Evolutionary conservation across 164 flowering plant species (phyloP), one percentile per base, ranked within the genome.

Genomic region (Berberis vulgaris): DNA sequence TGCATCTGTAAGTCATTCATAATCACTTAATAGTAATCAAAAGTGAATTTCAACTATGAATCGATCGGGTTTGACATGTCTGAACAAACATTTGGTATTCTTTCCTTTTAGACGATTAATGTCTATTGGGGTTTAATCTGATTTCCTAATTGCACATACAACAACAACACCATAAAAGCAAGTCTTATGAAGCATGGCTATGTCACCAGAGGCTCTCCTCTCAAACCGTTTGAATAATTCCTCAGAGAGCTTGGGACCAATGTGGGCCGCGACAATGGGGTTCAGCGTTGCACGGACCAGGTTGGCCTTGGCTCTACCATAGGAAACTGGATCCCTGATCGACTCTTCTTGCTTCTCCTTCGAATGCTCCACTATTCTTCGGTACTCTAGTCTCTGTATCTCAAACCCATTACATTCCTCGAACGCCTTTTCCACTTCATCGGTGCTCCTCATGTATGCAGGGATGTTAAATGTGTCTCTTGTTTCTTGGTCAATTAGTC

Each of bases 381-480:
- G 66, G 72, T 76, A 79, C 64, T 74, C 82, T 10, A 74, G 54
- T 54, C 62, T 68, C 40, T 70, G 65, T n/a, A 79, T 69, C 74
- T 76, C 74, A 54, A 79, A 79, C 9, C 80, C 80, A n/a, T 70
- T 67, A 42, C 77, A 73, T 58, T 59, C 59, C 4, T 65, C 49
- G n/a, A 79, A 66, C 9, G 78, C 82, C 39, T 40, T 54, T 69
- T 67, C 69, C 1, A 79, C 79, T 47, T 79, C 82, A 12, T 73
- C 76, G 38, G 56, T 59, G 74, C 74, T 79, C 41, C 80, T 71
- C 82, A 79, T 76, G 59, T 76, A 76, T 8, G 80, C 74, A 1
- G 82, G 80, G 12, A 79, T 79, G 62, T 76, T 79, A 72, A 79
- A 79, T 55, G 65, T 69, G n/a, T 79, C 79, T 54, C 78, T 69